Percentiles rank a stretch among this genome's conserved stretches.
These are phyloP conservation scores for Apophysomyces elegans DNA, from an alignment of 371 early-diverging fungal genomes.

Conservation along the genomic window DNA sequence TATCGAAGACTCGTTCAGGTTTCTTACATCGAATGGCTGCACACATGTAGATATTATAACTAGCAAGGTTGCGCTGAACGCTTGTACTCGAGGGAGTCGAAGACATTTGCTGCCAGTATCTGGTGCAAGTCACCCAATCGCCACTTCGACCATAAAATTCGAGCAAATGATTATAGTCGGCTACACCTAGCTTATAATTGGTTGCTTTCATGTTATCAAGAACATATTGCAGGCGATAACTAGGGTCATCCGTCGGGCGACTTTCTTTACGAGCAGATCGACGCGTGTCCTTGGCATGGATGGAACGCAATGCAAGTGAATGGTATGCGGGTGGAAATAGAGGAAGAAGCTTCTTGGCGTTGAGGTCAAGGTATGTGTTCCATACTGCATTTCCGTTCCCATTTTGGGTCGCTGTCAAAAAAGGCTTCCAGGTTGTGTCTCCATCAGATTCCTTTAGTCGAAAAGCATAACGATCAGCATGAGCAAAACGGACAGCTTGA, in stretches of 20 bases:
- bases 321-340: conserved; percentile 34
- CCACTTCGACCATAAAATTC: conserved; percentile 41
- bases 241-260: conserved; percentile 28
- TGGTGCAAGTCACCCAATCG: conserved; percentile 34
- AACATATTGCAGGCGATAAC: conserved; percentile 34
- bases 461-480: conserved; percentile 4
- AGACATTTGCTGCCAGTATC: conserved; percentile 11
- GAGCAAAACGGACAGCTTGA: conserved; percentile 13
- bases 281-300: not conserved
- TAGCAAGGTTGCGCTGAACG: conserved; percentile 1
- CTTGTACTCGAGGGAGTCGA: conserved; percentile 25
- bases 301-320: conserved; percentile 40
- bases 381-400: conserved; percentile 40
- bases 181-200: conserved; percentile 26
- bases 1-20: conserved; percentile 31
- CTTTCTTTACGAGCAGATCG: conserved; percentile 31
- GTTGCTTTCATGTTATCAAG: conserved; percentile 30
- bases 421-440: conserved; percentile 5
- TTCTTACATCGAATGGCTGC: conserved; percentile 37
- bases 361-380: conserved; percentile 39
- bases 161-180: conserved; percentile 53
- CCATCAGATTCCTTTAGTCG: not conserved
- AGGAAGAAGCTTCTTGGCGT: conserved; percentile 21
- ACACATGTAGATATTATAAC: conserved; percentile 46
- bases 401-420: conserved; percentile 38